Evolutionary conservation across 208 protist species (phyloP), one percentile per base, ranked within the genome.

Genomic region (Vickermania ingenoplastis): DNA sequence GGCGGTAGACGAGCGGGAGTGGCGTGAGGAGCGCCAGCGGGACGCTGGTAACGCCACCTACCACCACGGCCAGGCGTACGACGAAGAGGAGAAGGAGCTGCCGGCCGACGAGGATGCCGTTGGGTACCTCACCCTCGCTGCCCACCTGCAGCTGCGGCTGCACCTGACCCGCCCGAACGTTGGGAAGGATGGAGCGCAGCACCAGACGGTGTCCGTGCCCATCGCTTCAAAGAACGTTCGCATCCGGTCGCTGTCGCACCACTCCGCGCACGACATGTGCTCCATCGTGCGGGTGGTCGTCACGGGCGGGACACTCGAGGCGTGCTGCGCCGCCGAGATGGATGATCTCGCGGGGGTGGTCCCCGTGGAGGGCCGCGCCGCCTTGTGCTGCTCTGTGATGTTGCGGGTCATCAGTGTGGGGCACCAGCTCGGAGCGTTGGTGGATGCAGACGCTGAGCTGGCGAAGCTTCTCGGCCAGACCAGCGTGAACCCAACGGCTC

Each of bases 341-440:
- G 57, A 51, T n/a, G 41, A 61, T 4, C 49, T 53, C 26, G 45
- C 7, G 21, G 53, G 63, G 22, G 52, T 28, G 30, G 57, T 1
- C 31, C 49, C 22, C 23, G 45, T 45, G 1, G 63, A 74, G 21
- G 61, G 27, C n/a, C 66, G 67, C 17, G 27, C 69, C 23, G 65
- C 60, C 11, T 0, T 71, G 56, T 27, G 67, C 29, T 27, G 91
- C 3, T 80, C 75, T 50, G 69, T 88, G 23, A 60, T 88, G 67
- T 67, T 94, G 70, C 78, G 87, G 11, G 83, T 88, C 21, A 41
- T 91, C 5, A 80, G 83, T 41, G 69, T 91, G 48, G 73, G 82
- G 4, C 63, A 74, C 50, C 83, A 81, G 67, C 24, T 73, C 13
- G 52, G 63, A 2, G 59, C 69, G 3, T 68, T 71, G 13, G 13